Evolutionary conservation across 2,329 filamentous ascomycete species (phyloP).

Genomic region (Diaporthe caulivora): DNA sequence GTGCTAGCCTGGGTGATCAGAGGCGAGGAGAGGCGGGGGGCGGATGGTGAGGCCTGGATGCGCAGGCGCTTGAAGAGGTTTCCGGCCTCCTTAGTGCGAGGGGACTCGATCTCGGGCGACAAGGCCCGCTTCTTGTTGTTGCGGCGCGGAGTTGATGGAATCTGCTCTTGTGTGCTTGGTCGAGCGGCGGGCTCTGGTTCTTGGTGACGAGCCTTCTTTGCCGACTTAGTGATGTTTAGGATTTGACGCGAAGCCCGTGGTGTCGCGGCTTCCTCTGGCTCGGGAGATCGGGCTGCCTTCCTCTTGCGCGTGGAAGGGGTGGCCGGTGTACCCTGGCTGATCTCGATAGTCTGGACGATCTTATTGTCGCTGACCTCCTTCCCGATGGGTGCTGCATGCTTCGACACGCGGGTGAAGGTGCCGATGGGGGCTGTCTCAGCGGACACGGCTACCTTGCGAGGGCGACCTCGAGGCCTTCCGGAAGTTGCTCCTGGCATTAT

Average conservation of each 20-base stretch:
- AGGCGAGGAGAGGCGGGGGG: constrained; percentile 47
- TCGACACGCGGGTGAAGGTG: constrained; percentile 63
- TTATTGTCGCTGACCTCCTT: constrained; percentile 46
- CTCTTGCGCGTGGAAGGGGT: constrained; percentile 52
- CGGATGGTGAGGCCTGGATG: constrained; percentile 52
- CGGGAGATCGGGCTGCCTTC: constrained; percentile 47
- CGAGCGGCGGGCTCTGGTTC: constrained; percentile 17
- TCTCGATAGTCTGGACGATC: constrained; percentile 48
- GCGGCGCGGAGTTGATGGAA: constrained; percentile 39
- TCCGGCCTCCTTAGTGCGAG: constrained; percentile 48
- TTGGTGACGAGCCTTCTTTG: constrained; percentile 38
- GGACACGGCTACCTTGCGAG: constrained; percentile 32
- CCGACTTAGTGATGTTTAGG: neutral
- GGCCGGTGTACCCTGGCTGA: constrained; percentile 34
- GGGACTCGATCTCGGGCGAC: constrained; percentile 42
- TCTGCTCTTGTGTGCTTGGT: constrained; percentile 43
- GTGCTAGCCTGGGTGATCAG: constrained; percentile 49
- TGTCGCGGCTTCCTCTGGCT: constrained; percentile 44
- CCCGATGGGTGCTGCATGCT: constrained; percentile 47
- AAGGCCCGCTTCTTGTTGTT: constrained; percentile 35
- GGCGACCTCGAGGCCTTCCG: constrained; percentile 33
- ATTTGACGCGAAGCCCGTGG: constrained; percentile 11
- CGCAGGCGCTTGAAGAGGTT: constrained; percentile 56
- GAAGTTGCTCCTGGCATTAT: constrained; percentile 35
- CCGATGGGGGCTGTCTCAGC: constrained; percentile 49